These are phyloP conservation scores for Podospora appendiculata DNA, from an alignment of 495 filamentous ascomycete genomes.

Conservation along the genomic window DNA sequence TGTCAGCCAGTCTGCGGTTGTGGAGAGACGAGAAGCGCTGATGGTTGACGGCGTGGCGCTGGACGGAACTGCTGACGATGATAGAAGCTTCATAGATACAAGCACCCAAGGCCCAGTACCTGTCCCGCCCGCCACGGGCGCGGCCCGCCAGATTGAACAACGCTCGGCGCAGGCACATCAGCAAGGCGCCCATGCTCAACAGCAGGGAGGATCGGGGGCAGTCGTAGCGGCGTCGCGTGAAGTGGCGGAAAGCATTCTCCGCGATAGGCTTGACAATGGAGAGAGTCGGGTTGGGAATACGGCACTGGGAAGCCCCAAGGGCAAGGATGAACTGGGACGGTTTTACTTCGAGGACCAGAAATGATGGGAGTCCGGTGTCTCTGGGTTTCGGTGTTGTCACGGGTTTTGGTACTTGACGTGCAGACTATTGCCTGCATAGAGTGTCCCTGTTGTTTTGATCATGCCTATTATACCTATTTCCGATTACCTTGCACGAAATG, in stretches of 20 bases:
- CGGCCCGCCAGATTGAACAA: no score
- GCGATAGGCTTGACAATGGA: constrained; percentile 40
- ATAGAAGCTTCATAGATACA: constrained; percentile 34
- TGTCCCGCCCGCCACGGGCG: constrained; percentile 3
- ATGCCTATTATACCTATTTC: no score
- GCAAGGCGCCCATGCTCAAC: background rate
- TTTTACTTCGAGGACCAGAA: constrained; percentile 48
- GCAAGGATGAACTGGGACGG: constrained; percentile 34
- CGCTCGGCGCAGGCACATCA: no score
- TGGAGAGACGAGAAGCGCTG: constrained; percentile 34
- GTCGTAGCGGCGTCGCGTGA: constrained; percentile 23
- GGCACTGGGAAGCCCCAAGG: constrained; percentile 31
- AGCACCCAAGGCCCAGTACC: constrained; percentile 33
- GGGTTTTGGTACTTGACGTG: background rate
- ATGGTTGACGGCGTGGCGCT: constrained; percentile 40
- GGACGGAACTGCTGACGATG: constrained; percentile 21
- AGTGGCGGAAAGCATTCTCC: constrained; percentile 46
- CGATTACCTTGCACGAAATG: no score
- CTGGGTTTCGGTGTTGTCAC: background rate
- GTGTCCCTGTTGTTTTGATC: no score
- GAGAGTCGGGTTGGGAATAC: constrained; percentile 24
- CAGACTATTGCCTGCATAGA: no score
- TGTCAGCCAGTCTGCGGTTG: constrained; percentile 28
- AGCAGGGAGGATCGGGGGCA: constrained; percentile 6
- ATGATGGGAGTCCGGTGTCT: constrained; percentile 1